Evolutionary conservation across 805 yeast species (phyloP).

Genomic region (Jamesozyma gamospora): DNA sequence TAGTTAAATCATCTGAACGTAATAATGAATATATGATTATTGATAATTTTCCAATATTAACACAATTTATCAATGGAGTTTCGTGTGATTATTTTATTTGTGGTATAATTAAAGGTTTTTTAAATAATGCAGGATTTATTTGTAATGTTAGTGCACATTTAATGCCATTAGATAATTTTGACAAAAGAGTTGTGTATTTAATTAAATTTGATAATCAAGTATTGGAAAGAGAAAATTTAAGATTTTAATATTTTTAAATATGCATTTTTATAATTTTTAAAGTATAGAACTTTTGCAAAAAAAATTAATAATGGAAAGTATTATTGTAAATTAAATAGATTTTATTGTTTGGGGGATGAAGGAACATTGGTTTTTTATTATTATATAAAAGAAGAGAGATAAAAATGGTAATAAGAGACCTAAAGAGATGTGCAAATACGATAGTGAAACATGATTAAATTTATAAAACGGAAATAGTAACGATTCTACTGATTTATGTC

Average conservation of each 20-base stretch:
- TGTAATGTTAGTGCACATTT: conserved; percentile 75
- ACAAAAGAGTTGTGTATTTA: conserved; percentile 63
- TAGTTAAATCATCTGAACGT: conserved; percentile 62
- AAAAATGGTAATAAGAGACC: no score
- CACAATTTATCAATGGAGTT: conserved; percentile 56
- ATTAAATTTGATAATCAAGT: conserved; percentile 58
- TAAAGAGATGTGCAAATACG: no score
- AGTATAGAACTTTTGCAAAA: no score
- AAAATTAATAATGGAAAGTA: no score
- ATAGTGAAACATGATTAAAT: no score
- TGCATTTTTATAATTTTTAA: no score
- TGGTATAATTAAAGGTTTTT: conserved; percentile 77
- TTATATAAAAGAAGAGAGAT: no score
- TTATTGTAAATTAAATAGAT: no score
- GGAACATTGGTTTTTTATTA: no score
- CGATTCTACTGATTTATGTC: no score
- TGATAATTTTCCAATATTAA: conserved; percentile 60
- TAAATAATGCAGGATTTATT: conserved; percentile 59
- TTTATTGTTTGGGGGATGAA: no score
- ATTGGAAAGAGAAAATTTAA: conserved; percentile 42
- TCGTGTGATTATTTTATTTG: conserved; percentile 80
- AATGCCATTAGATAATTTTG: conserved; percentile 47
- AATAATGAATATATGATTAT: conserved; percentile 70
- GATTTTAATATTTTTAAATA: conserved; percentile 18
- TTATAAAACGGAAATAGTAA: no score